phyloP scores from a whole-genome alignment of 768 basidiomycete genomes.

The Suillus subalutaceus region DNA sequence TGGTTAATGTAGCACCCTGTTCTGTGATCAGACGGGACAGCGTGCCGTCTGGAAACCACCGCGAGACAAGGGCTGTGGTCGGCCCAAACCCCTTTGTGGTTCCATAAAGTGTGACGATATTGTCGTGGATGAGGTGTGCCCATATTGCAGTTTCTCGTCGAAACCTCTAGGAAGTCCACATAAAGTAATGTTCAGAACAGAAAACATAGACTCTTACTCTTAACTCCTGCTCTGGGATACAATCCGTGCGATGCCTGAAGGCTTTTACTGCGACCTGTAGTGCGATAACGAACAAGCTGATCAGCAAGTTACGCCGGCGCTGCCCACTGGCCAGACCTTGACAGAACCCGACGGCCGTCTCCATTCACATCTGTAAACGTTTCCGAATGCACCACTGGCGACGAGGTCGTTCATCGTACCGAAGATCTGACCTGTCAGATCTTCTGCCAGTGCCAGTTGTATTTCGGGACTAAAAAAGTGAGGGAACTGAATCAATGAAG shows the following conservation, averaged over 20 bases:
- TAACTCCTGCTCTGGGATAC: neutral
- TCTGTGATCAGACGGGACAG: neutral
- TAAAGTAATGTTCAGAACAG: neutral
- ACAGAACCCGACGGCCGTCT: neutral
- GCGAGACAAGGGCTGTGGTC: slow-evolving; percentile 1
- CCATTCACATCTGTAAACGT: slow-evolving; percentile 8
- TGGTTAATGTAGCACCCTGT: neutral
- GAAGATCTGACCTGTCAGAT: slow-evolving; percentile 5
- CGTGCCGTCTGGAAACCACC: slow-evolving; percentile 6
- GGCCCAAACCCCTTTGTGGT: slow-evolving; percentile 13
- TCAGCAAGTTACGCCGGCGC: neutral
- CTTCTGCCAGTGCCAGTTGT: neutral
- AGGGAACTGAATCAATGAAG: neutral
- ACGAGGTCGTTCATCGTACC: neutral
- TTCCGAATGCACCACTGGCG: neutral
- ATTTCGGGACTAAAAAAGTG: neutral
- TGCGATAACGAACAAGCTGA: too few species aligned
- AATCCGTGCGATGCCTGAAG: neutral
- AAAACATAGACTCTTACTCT: neutral
- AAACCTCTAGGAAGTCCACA: slow-evolving; percentile 13
- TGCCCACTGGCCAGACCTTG: neutral
- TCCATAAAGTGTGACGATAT: slow-evolving; percentile 24
- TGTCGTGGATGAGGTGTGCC: slow-evolving; percentile 21
- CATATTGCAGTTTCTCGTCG: slow-evolving; percentile 23
- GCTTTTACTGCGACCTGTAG: slow-evolving; percentile 8